A percentile compares a stretch with the other conserved stretches of the same genome.
Conservation (phyloP, 805 yeast species). For the Candida pseudoglaebosa region DNA sequence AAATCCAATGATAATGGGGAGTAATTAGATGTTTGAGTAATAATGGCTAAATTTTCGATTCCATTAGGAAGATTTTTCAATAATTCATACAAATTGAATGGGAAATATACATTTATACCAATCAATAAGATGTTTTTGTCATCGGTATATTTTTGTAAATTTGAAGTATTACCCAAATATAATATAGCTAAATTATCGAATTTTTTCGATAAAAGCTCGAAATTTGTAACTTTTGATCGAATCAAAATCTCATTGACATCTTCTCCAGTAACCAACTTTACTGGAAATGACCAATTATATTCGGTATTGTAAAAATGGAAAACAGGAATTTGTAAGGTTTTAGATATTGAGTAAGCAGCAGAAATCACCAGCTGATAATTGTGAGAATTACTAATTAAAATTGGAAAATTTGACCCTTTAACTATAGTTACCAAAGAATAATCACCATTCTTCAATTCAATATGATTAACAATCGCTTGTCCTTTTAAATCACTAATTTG, state of each 20-base stretch:
- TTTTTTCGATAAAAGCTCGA: constrained; percentile 62
- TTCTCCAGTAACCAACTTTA: background rate
- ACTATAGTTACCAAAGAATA: constrained; percentile 66
- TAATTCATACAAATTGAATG: constrained; percentile 58
- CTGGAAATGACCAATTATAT: background rate
- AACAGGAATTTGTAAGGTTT: constrained; percentile 49
- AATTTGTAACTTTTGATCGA: constrained; percentile 30
- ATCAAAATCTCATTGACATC: constrained; percentile 21
- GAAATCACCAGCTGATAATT: constrained; percentile 43
- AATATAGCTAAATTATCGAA: constrained; percentile 46
- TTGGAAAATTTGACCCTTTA: constrained; percentile 62
- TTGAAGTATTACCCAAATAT: constrained; percentile 56
- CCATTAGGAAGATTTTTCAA: constrained; percentile 49
- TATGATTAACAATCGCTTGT: constrained; percentile 56
- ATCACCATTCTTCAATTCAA: constrained; percentile 56
- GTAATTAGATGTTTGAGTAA: constrained; percentile 60
- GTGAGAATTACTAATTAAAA: constrained; percentile 62
- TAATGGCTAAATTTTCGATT: constrained; percentile 53
- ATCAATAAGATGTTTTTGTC: constrained; percentile 48
- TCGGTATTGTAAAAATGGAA: constrained; percentile 60
- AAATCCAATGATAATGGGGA: constrained; percentile 75
- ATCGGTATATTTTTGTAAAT: constrained; percentile 32
- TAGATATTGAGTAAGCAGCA: constrained; percentile 56
- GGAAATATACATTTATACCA: constrained; percentile 64
- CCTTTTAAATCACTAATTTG: constrained; percentile 40